phyloP scores from a whole-genome alignment of 2,329 filamentous ascomycete genomes.

The Alternaria infectoria region DNA sequence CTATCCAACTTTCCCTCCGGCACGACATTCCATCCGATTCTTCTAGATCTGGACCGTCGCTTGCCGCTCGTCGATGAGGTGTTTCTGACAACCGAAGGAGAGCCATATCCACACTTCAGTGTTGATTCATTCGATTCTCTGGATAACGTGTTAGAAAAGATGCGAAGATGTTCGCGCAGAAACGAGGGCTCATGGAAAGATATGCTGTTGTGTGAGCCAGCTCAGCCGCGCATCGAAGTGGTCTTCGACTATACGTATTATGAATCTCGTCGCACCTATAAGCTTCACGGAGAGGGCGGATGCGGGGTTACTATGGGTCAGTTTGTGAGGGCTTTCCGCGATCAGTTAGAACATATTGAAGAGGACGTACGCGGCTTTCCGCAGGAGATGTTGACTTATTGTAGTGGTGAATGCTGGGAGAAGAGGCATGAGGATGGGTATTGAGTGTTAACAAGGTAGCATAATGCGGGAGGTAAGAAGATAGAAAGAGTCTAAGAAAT shows the following conservation, averaged over 20 bases:
- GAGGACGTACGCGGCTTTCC: background rate
- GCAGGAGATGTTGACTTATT: background rate
- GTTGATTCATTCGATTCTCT: background rate
- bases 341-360: background rate
- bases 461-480: background rate
- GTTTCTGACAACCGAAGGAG: rapidly evolving
- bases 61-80: background rate
- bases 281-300: background rate
- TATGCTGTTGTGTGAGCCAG: background rate
- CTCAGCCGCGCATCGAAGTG: background rate
- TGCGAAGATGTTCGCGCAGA: background rate
- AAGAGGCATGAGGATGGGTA: background rate
- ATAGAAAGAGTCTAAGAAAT: background rate
- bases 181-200: background rate
- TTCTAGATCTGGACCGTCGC: background rate
- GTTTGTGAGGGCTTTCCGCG: background rate
- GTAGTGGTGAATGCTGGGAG: background rate
- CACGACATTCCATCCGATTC: background rate
- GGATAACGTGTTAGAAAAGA: background rate
- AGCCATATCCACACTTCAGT: rapidly evolving
- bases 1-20: background rate
- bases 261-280: background rate
- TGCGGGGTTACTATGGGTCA: background rate
- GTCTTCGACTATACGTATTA: background rate
- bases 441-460: background rate